Conservation (phyloP, 495 filamentous ascomycete species). For the Xylaria bambusicola region DNA sequence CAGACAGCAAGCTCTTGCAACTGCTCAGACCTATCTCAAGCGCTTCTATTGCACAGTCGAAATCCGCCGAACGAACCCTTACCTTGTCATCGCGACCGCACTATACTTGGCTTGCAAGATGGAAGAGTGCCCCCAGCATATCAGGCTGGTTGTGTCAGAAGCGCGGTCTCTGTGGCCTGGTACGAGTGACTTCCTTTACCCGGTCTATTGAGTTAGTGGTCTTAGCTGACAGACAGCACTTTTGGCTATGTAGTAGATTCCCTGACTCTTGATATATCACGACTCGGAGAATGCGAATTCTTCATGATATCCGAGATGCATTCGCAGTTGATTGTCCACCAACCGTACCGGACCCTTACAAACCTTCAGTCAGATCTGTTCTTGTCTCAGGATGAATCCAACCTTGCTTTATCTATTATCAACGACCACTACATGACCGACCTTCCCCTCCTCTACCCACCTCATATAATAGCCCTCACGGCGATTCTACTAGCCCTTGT, state of each 20-base stretch:
- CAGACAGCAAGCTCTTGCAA: conserved; percentile 90
- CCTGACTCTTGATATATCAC: conserved; percentile 77
- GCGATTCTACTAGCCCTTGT: conserved; percentile 86
- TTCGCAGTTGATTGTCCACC: conserved; percentile 91
- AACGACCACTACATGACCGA: conserved; percentile 98
- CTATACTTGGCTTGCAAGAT: conserved; percentile 97
- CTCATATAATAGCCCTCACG: conserved; percentile 87
- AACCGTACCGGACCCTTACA: conserved; percentile 89
- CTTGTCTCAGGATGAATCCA: conserved; percentile 75
- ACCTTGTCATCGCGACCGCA: conserved; percentile 85
- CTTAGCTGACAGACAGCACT: conserved; percentile 2
- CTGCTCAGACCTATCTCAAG: conserved; percentile 91
- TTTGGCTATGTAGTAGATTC: conserved; percentile 55
- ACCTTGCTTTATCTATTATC: conserved; percentile 81
- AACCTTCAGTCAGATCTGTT: conserved; percentile 69
- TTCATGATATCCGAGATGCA: conserved; percentile 92
- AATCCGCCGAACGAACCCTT: conserved; percentile 90
- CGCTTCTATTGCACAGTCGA: conserved; percentile 91
- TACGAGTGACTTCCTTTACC: conserved; percentile 38
- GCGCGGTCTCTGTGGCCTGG: conserved; percentile 86
- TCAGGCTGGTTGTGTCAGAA: conserved; percentile 81
- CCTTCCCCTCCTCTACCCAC: conserved; percentile 81
- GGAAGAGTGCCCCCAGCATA: conserved; percentile 97
- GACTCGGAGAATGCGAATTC: conserved; percentile 95
- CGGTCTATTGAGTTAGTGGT: background rate